These are phyloP conservation scores for Berberis thunbergii DNA, from an alignment of 164 flowering plant genomes.

Conservation along the genomic window DNA sequence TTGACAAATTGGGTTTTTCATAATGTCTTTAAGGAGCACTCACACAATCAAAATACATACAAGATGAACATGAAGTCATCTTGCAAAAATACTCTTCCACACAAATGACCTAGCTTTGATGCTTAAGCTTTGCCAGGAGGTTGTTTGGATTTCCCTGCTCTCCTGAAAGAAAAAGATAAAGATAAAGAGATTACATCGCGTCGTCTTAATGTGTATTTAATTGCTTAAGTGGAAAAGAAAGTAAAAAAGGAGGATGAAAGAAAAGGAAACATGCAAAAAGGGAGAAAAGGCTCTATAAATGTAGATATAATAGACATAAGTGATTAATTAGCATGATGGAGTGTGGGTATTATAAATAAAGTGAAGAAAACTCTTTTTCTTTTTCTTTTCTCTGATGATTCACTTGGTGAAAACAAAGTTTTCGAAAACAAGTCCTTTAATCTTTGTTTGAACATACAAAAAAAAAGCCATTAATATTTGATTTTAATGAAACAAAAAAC, in stretches of 20 bases:
- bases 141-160: slow-evolving; percentile 29
- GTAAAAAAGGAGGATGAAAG: neutral
- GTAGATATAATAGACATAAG: slow-evolving; percentile 9
- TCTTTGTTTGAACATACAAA: neutral
- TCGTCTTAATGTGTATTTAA: neutral
- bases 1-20: slow-evolving; percentile 1
- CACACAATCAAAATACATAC: neutral
- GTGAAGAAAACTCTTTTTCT: slow-evolving; percentile 15
- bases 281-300: slow-evolving; percentile 13
- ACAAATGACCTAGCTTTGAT: slow-evolving; percentile 1
- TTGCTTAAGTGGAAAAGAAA: neutral
- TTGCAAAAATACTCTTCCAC: slow-evolving; percentile 11
- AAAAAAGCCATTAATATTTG: too few relatives aligned
- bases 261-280: slow-evolving; percentile 13
- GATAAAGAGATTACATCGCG: neutral
- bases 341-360: slow-evolving; percentile 20
- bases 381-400: slow-evolving; percentile 3
- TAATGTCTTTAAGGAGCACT: neutral
- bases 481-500: too few relatives aligned
- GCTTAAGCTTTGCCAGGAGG: slow-evolving; percentile 44
- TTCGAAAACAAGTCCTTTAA: neutral
- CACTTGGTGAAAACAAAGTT: slow-evolving; percentile 9
- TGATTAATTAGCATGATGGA: slow-evolving; percentile 12
- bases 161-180: slow-evolving; percentile 24
- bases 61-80: slow-evolving; percentile 9